Evolutionary conservation across 225 moss, liverwort and hornwort species (phyloP).

Genomic region (Polytrichum formosum): DNA sequence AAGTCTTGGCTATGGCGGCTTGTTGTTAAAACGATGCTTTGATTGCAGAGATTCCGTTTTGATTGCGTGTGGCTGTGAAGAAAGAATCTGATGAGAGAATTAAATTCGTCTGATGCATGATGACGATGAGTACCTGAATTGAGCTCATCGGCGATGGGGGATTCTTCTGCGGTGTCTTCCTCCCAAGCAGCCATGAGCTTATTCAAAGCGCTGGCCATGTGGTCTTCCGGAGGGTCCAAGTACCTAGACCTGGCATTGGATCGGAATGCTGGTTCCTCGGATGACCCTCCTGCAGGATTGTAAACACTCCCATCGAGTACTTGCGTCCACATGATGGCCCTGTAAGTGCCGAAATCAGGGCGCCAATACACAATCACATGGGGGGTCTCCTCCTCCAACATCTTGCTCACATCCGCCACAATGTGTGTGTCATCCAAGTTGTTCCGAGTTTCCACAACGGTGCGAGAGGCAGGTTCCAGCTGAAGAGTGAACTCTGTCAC

Average conservation of each 20-base stretch:
- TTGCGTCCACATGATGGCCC: constrained; percentile 28
- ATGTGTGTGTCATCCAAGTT: constrained; percentile 36
- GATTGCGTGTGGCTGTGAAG: too few relatives aligned
- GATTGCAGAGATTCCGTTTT: too few relatives aligned
- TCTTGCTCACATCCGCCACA: constrained; percentile 27
- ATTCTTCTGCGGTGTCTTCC: constrained; percentile 27
- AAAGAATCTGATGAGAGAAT: too few relatives aligned
- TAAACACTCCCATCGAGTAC: constrained; percentile 6
- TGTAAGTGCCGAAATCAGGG: constrained; percentile 46
- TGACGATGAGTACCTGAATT: constrained; percentile 16
- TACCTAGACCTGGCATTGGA: constrained; percentile 7
- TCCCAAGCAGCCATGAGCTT: constrained; percentile 22
- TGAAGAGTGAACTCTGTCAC: constrained; percentile 39
- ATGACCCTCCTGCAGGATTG: background rate
- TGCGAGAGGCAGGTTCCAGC: constrained; percentile 27
- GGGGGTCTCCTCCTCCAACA: constrained; percentile 29
- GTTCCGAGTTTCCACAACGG: constrained; percentile 38
- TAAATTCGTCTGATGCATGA: too few relatives aligned
- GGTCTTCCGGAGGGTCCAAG: background rate
- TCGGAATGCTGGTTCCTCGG: constrained; percentile 11
- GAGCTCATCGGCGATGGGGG: constrained; percentile 18
- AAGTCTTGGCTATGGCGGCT: too few relatives aligned
- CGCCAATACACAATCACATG: constrained; percentile 46
- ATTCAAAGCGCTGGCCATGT: background rate
- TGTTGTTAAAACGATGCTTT: too few relatives aligned